phyloP scores from a whole-genome alignment of 1,284 basidiomycete species.

The Apiotrichum mycotoxinovorans region DNA sequence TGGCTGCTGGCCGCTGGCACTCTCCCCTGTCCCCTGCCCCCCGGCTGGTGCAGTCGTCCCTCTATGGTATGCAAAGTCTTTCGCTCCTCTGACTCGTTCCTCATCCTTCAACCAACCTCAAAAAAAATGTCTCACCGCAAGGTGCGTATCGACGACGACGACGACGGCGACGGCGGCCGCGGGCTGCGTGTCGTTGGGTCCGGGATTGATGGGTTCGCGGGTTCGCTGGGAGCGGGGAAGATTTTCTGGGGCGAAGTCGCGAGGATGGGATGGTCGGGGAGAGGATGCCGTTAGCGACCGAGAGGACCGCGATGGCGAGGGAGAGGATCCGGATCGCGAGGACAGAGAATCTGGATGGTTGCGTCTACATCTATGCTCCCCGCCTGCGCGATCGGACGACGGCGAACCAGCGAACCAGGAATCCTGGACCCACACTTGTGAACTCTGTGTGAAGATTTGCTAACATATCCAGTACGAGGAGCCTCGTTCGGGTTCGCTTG shows the following conservation, averaged over 20 bases:
- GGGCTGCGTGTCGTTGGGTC: neutral
- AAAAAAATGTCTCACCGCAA: slow-evolving; percentile 48
- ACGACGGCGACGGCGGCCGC: neutral
- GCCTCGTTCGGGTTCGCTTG: slow-evolving; percentile 89
- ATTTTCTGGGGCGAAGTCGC: neutral
- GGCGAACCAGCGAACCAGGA: too few relatives aligned
- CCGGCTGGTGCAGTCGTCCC: neutral
- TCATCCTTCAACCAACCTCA: slow-evolving; percentile 22
- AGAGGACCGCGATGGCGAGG: too few relatives aligned
- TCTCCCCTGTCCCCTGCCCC: neutral
- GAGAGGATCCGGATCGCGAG: too few relatives aligned
- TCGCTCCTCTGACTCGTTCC: slow-evolving; percentile 1
- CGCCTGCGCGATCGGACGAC: too few relatives aligned
- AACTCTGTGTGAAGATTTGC: slow-evolving; percentile 1
- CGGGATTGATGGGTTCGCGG: neutral
- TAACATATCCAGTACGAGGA: slow-evolving; percentile 71
- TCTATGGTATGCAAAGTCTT: neutral
- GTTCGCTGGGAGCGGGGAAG: neutral
- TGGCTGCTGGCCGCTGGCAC: neutral
- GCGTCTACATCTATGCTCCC: too few relatives aligned
- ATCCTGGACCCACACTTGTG: too few relatives aligned
- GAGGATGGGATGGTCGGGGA: neutral
- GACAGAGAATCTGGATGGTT: too few relatives aligned
- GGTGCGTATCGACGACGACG: slow-evolving; percentile 20
- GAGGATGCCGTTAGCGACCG: too few relatives aligned